These are phyloP conservation scores for Corynespora cassiicola DNA, from an alignment of 2,329 filamentous ascomycete species.

Conservation along the genomic window DNA sequence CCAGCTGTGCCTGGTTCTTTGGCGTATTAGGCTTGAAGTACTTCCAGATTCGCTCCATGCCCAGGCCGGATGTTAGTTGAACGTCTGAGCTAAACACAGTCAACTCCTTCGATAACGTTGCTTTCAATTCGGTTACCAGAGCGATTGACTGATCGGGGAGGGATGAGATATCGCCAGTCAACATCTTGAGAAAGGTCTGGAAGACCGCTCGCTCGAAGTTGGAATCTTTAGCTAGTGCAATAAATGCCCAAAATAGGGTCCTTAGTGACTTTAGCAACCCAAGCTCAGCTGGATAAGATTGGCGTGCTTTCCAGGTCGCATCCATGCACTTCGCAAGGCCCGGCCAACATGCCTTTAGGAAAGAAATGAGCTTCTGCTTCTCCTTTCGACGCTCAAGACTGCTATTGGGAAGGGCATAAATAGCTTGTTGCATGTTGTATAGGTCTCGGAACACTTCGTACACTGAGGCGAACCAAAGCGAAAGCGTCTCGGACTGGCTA, in stretches of 20 bases:
- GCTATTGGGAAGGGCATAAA: conserved; percentile 31
- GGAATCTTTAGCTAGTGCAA: conserved; percentile 47
- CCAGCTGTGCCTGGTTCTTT: conserved; percentile 43
- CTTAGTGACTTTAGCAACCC: conserved; percentile 32
- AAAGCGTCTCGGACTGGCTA: conserved; percentile 7
- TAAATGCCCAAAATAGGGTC: conserved; percentile 58
- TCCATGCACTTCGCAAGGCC: conserved; percentile 23
- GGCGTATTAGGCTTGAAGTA: conserved; percentile 68
- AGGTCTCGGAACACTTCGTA: conserved; percentile 38
- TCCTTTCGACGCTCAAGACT: conserved; percentile 44
- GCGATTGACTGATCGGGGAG: conserved; percentile 6
- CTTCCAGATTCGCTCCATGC: conserved; percentile 82
- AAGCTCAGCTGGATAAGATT: conserved; percentile 6
- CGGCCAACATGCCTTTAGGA: conserved; percentile 34
- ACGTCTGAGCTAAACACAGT: conserved; percentile 70
- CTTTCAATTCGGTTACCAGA: conserved; percentile 33
- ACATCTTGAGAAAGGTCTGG: conserved; percentile 58
- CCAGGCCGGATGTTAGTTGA: conserved; percentile 75
- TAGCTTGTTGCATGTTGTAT: conserved; percentile 36
- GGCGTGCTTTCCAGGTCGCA: neutral
- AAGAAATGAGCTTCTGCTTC: conserved; percentile 40
- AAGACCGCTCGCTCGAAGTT: conserved; percentile 61
- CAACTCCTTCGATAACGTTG: conserved; percentile 31
- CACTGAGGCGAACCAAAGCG: conserved; percentile 26
- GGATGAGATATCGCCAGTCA: conserved; percentile 20